Evolutionary conservation across 2,329 filamentous ascomycete genomes (phyloP), one percentile per base, ranked within the genome.

Genomic region (Cladosporium sp.): DNA sequence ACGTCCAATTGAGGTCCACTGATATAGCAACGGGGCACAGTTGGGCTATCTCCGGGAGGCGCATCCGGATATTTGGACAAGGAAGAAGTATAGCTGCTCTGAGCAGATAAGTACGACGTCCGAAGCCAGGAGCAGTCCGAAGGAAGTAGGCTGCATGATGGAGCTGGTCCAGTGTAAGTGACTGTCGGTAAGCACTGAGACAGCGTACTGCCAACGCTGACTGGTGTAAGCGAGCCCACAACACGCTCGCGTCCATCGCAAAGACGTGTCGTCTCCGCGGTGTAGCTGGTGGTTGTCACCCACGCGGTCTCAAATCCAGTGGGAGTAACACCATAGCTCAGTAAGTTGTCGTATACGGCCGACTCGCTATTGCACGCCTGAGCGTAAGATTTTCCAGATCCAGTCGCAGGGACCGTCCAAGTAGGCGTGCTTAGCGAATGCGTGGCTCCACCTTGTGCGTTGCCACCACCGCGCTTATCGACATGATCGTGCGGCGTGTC

Each of bases 331-430:
- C 60, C 60, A 53, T 63, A 63, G 60, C 60, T 63, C 25, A 63
- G 49, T 25, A 63, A 11, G 18, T 34, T 63, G n/a, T 63, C 60
- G 18, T 63, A 63, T 13, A 28, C 32, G 48, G 60, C 60, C 18
- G 11, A 30, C 46, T 54, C 60, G 23, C 36, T 30, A 51, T 63
- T 34, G 23, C 60, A 63, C 3, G 60, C 60, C 49, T 43, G 34
- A 23, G 60, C 60, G 30, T 63, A 63, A 30, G 60, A 54, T 46
- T 34, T 48, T 56, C 60, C 60, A 25, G 43, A 51, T 30, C 60
- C 60, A 54, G 60, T 63, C 32, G 60, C 60, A 23, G 49, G 23
- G 21, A 63, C 60, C 18, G 60, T 63, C 60, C 60, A 63, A 28
- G 60, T 63, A 11, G 60, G 60, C 34, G 46, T 51, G 21, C 28